Conservation (phyloP, 2,329 filamentous ascomycete genomes). For the Alternaria sp. region DNA sequence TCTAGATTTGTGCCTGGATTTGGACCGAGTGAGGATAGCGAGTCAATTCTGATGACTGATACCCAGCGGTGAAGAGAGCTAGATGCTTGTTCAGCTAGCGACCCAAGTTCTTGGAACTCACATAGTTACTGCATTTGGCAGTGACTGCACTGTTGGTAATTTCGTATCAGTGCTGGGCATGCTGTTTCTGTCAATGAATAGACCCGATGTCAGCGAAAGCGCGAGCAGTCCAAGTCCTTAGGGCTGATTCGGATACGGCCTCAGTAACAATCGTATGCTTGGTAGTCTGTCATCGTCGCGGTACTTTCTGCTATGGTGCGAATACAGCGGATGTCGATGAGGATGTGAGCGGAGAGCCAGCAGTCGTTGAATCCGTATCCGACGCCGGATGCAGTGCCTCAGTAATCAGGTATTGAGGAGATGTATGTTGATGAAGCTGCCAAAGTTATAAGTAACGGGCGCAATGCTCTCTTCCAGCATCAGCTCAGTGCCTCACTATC, state of each 20-base stretch:
- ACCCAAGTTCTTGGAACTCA: not conserved
- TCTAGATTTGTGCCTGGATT: not conserved
- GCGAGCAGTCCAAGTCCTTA: not conserved
- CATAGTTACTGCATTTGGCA: not conserved
- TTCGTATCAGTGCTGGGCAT: not conserved
- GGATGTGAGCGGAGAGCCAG: too few relatives aligned
- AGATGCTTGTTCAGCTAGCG: too few relatives aligned
- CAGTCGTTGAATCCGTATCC: too few relatives aligned
- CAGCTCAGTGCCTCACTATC: not conserved
- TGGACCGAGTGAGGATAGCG: not conserved
- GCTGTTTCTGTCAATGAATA: not conserved
- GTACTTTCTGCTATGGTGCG: too few relatives aligned
- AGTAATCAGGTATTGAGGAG: not conserved
- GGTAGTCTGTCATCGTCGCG: too few relatives aligned
- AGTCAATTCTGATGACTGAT: not conserved
- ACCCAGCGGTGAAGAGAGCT: not conserved
- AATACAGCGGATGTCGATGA: not conserved
- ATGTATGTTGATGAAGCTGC: not conserved
- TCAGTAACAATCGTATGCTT: too few relatives aligned
- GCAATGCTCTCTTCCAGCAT: not conserved
- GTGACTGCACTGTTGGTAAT: not conserved
- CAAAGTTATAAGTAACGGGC: not conserved
- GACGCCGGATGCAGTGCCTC: not conserved
- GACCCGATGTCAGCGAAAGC: not conserved
- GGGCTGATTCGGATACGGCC: too few relatives aligned